Percentiles rank a stretch among this genome's conserved stretches.
phyloP scores from a whole-genome alignment of 2,329 filamentous ascomycete species.

The Colletotrichum sp. region DNA sequence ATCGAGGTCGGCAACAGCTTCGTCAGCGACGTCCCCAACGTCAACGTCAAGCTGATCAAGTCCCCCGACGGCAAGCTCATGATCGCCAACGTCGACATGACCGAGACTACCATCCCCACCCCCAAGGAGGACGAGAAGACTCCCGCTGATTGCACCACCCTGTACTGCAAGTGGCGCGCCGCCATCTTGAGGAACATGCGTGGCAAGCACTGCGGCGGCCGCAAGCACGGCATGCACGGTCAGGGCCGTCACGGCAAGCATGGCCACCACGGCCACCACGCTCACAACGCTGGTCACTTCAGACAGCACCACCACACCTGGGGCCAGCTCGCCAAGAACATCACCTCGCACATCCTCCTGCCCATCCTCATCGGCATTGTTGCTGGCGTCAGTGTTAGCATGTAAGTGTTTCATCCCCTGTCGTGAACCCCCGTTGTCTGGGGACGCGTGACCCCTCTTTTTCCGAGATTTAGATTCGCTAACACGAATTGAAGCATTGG shows the following conservation, averaged over 20 bases:
- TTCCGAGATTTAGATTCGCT: slow-evolving; percentile 24
- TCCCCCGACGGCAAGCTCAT: slow-evolving; percentile 58
- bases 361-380: slow-evolving; percentile 73
- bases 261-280: slow-evolving; percentile 29
- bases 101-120: slow-evolving; percentile 26
- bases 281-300: slow-evolving; percentile 32
- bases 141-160: slow-evolving; percentile 40
- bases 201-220: slow-evolving; percentile 44
- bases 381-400: slow-evolving; percentile 70
- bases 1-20: slow-evolving; percentile 64
- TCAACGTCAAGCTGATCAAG: slow-evolving; percentile 68
- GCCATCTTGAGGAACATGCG: slow-evolving; percentile 42
- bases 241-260: slow-evolving; percentile 25
- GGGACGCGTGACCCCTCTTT: neutral
- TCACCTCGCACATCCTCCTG: slow-evolving; percentile 68
- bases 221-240: slow-evolving; percentile 23
- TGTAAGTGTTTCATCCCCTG: slow-evolving; percentile 47
- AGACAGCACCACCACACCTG: slow-evolving; percentile 39
- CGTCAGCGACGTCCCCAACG: slow-evolving; percentile 56
- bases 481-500: slow-evolving; percentile 52
- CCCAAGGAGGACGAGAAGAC: slow-evolving; percentile 27
- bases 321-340: slow-evolving; percentile 55
- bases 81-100: slow-evolving; percentile 54
- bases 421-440: neutral
- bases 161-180: slow-evolving; percentile 61